Evolutionary conservation across 2,329 filamentous ascomycete genomes (phyloP).

Genomic region (Sporothrix globosa): DNA sequence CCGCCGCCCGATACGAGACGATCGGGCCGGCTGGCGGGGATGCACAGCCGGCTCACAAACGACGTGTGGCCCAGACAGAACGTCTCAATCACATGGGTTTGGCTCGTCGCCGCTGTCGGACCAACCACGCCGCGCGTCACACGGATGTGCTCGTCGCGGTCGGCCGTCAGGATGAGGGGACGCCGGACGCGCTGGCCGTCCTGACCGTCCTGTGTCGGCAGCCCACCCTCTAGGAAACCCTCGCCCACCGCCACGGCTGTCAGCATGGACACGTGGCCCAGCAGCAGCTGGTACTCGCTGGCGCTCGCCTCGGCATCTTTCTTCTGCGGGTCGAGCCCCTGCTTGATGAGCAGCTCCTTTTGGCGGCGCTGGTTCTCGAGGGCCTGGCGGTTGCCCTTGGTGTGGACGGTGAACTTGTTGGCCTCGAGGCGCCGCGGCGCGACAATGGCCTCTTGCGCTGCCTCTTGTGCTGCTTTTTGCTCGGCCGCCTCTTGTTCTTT

Average conservation of each 20-base stretch:
- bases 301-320: conserved; percentile 41
- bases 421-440: conserved; percentile 51
- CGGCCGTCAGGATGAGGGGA: conserved; percentile 58
- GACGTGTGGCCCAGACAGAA: conserved; percentile 88
- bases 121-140: conserved; percentile 70
- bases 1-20: conserved; percentile 84
- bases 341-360: conserved; percentile 43
- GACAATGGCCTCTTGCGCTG: conserved; percentile 40
- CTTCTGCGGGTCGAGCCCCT: conserved; percentile 34
- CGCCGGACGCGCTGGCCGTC: conserved; percentile 31
- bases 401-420: conserved; percentile 65
- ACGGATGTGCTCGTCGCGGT: conserved; percentile 76
- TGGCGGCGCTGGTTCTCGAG: conserved; percentile 61
- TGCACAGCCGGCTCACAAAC: conserved; percentile 77
- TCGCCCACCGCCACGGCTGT: conserved; percentile 68
- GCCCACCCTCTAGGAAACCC: conserved; percentile 42
- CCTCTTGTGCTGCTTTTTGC: not conserved
- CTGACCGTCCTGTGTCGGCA: conserved; percentile 31
- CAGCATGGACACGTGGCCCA: conserved; percentile 95
- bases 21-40: conserved; percentile 60
- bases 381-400: conserved; percentile 63
- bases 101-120: conserved; percentile 51
- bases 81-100: conserved; percentile 83
- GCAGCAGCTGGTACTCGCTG: conserved; percentile 56
- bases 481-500: too few relatives aligned